A percentile compares a stretch with the other conserved stretches of the same genome.
Evolutionary conservation across 306 rosid species (phyloP).

Genomic region (Clitoria ternatea): DNA sequence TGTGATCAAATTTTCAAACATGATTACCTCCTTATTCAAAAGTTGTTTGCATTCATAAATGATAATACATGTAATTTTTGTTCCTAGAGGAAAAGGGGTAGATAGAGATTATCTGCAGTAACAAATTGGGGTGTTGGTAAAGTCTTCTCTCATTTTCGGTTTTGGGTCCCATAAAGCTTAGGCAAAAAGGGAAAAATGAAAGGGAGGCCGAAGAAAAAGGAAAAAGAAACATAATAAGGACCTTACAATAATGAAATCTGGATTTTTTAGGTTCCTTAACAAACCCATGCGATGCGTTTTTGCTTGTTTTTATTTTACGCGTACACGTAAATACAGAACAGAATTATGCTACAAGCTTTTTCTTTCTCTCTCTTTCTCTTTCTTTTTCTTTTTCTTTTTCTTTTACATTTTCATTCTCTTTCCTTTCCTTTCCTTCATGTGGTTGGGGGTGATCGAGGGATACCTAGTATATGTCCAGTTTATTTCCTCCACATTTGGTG

Average conservation of each 20-base stretch:
- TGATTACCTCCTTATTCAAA: no score
- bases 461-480: not conserved
- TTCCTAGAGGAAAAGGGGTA: not conserved
- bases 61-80: not conserved
- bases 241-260: not conserved
- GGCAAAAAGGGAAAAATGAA: not conserved
- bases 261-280: not conserved
- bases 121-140: not conserved
- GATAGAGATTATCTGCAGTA: not conserved
- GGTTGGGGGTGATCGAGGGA: no score
- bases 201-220: not conserved
- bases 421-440: no score
- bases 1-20: no score
- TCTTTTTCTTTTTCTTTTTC: no score
- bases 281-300: not conserved
- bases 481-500: not conserved
- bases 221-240: not conserved
- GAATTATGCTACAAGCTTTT: not conserved
- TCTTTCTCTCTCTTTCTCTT: no score
- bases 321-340: slow-evolving; percentile 19
- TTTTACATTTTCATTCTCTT: no score
- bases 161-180: slow-evolving; percentile 26
- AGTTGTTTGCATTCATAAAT: not conserved
- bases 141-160: not conserved
- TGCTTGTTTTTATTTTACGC: slow-evolving; percentile 20